Conservation (phyloP, 2,329 filamentous ascomycete species). For the Metarhizium robertsii region DNA sequence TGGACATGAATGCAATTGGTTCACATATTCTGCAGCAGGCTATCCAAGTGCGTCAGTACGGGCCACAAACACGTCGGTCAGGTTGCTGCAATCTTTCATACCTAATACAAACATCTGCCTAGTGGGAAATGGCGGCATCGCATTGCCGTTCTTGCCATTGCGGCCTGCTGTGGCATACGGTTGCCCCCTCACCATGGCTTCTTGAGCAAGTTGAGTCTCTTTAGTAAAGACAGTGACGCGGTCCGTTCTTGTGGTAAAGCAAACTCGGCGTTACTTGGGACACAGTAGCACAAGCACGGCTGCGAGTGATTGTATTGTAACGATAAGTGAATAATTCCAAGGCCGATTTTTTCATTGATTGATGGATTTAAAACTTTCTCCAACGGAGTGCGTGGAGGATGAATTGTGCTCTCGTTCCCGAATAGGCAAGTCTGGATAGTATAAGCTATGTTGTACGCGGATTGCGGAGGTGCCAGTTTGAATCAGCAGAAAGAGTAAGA, state of each 20-base stretch:
- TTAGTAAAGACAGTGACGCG: not conserved
- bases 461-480: not conserved
- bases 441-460: not conserved
- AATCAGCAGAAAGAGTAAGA: not conserved
- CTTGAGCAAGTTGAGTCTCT: not conserved
- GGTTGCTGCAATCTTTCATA: constrained; percentile 20
- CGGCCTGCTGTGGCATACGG: constrained; percentile 14
- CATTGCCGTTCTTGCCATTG: constrained; percentile 13
- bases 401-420: not conserved
- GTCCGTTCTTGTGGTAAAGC: not conserved
- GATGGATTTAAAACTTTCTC: not conserved
- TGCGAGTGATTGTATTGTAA: not conserved
- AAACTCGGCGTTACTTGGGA: not conserved
- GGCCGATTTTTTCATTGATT: not conserved
- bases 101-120: constrained; percentile 44
- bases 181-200: constrained; percentile 18
- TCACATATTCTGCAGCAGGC: constrained; percentile 94
- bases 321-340: not conserved
- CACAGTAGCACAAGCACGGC: not conserved
- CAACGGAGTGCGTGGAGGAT: not conserved
- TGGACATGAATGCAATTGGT: constrained; percentile 98
- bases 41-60: constrained; percentile 23
- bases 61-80: not conserved
- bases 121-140: constrained; percentile 26
- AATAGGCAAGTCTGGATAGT: not conserved